Conservation (phyloP, 1,139 yeast species). For the Debaryomyces robertsiae region DNA sequence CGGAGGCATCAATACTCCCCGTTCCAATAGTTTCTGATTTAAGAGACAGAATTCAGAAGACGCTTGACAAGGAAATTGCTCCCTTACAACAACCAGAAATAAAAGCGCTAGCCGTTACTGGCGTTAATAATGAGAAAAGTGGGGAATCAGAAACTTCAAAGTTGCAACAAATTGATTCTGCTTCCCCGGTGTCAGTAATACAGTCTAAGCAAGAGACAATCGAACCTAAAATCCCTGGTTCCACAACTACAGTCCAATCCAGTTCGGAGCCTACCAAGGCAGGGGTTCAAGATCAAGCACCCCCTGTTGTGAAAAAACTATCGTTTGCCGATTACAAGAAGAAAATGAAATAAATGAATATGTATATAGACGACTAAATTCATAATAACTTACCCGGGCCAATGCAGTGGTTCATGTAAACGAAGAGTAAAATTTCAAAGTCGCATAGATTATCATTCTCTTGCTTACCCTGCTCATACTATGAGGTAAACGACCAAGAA, state of each 20-base stretch:
- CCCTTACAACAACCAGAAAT: background rate
- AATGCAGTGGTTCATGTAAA: no score
- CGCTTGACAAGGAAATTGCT: background rate
- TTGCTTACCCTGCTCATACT: no score
- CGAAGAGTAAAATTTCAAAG: no score
- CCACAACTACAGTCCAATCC: slow-evolving; percentile 2
- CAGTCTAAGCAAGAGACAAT: slow-evolving; percentile 9
- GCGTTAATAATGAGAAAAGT: background rate
- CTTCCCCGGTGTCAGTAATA: background rate
- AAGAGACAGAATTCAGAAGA: slow-evolving; percentile 13
- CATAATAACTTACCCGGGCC: no score
- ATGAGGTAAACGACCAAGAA: no score
- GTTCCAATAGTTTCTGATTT: slow-evolving; percentile 15
- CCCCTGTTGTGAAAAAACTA: slow-evolving; percentile 59
- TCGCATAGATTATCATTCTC: no score
- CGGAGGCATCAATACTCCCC: slow-evolving; percentile 15
- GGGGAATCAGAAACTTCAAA: background rate
- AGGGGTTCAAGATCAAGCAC: slow-evolving; percentile 18
- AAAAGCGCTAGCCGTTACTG: background rate
- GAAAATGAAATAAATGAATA: slow-evolving; percentile 49
- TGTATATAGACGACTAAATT: background rate
- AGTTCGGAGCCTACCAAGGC: background rate
- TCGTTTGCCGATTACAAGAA: slow-evolving; percentile 84
- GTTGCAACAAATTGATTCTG: background rate
- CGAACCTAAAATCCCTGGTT: slow-evolving; percentile 10